A percentile compares a stretch with the other conserved stretches of the same genome.
Conservation (phyloP, 2,329 filamentous ascomycete genomes). For the Aureobasidium musti region DNA sequence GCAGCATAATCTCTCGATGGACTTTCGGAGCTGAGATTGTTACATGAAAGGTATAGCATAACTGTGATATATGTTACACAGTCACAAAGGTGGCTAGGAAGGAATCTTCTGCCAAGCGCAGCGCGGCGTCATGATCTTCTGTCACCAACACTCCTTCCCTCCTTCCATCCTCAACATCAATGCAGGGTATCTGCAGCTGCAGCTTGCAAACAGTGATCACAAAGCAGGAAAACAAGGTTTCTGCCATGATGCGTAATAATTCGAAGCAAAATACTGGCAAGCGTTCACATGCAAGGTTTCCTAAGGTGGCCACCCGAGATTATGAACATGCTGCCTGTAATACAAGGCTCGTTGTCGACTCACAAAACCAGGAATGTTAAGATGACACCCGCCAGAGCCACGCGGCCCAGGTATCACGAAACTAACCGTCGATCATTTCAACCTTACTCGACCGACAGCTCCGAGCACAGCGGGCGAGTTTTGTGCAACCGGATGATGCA, state of each 20-base stretch:
- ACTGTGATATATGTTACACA: neutral
- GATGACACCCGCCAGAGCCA: neutral
- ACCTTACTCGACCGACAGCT: neutral
- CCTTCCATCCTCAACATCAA: neutral
- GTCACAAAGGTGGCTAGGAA: neutral
- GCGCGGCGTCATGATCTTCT: neutral
- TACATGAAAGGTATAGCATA: neutral
- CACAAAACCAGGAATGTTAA: neutral
- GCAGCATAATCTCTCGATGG: neutral
- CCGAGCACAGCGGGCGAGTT: neutral
- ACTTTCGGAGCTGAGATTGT: neutral
- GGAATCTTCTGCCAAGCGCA: neutral
- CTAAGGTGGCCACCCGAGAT: no score
- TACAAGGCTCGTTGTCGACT: no score
- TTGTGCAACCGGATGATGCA: neutral
- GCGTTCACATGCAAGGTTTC: no score
- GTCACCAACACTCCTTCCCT: slow-evolving; percentile 2
- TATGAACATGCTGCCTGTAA: no score
- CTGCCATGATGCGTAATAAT: no score
- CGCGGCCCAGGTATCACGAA: neutral
- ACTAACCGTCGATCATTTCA: neutral
- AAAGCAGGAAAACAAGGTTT: neutral
- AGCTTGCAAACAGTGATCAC: neutral
- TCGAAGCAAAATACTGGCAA: neutral
- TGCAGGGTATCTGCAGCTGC: neutral